Evolutionary conservation across 2,329 filamentous ascomycete genomes (phyloP).

Genomic region (Fonsecaea multimorphosa): DNA sequence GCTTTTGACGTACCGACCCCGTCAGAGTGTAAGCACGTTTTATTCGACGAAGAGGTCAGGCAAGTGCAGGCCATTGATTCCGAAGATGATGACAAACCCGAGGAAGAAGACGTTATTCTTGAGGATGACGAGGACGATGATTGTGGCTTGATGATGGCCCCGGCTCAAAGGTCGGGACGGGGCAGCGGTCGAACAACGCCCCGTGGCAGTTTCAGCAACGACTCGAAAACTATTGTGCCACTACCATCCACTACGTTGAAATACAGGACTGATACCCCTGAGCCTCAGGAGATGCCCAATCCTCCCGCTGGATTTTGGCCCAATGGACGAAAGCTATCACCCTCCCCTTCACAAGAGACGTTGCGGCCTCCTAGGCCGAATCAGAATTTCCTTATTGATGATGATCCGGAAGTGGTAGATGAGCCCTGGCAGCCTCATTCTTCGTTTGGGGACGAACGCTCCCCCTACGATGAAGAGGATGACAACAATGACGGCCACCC

Average conservation of each 20-base stretch:
- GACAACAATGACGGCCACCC: conserved; percentile 60
- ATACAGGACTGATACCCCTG: conserved; percentile 77
- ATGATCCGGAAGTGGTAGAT: conserved; percentile 62
- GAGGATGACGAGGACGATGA: conserved; percentile 67
- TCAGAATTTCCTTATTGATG: conserved; percentile 68
- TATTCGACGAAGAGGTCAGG: conserved; percentile 94
- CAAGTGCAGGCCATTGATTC: conserved; percentile 93
- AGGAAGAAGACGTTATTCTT: conserved; percentile 52
- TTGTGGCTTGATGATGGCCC: conserved; percentile 81
- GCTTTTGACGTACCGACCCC: conserved; percentile 63
- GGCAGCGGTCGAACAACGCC: conserved; percentile 60
- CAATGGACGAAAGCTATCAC: conserved; percentile 60
- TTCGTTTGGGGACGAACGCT: conserved; percentile 20
- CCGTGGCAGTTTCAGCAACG: conserved; percentile 62
- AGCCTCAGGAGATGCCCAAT: conserved; percentile 52
- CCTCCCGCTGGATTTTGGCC: conserved; percentile 49
- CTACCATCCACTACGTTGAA: conserved; percentile 87
- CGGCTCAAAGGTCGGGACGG: conserved; percentile 59
- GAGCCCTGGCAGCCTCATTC: conserved; percentile 53
- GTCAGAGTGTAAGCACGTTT: conserved; percentile 78
- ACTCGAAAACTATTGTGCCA: conserved; percentile 86
- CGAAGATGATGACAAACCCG: conserved; percentile 78
- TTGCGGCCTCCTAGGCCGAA: conserved; percentile 72
- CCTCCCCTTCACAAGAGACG: conserved; percentile 83
- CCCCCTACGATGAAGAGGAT: conserved; percentile 49